Conservation (phyloP, 108 stramenopile species). For the Pseudonitzschia multiseries region DNA sequence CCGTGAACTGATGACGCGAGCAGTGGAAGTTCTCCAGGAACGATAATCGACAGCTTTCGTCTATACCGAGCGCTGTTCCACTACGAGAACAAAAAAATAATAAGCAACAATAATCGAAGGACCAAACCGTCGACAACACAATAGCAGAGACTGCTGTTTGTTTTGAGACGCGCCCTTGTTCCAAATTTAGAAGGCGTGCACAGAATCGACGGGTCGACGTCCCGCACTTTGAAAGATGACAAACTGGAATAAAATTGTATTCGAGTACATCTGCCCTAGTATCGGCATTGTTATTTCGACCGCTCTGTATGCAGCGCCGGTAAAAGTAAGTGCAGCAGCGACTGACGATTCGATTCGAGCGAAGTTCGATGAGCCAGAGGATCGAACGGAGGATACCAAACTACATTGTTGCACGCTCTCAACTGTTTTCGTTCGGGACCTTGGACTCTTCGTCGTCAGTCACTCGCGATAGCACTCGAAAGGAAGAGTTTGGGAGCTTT, state of each 20-base stretch:
- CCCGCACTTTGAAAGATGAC: background rate
- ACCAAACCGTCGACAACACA: too few relatives aligned
- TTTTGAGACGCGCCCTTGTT: too few relatives aligned
- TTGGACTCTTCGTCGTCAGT: background rate
- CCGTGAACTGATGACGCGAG: too few relatives aligned
- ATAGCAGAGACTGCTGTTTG: too few relatives aligned
- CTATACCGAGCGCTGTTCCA: too few relatives aligned
- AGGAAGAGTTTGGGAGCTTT: constrained; percentile 40
- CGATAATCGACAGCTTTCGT: too few relatives aligned
- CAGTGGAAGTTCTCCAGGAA: too few relatives aligned
- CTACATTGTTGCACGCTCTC: background rate
- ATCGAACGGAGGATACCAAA: background rate
- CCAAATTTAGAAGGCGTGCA: too few relatives aligned
- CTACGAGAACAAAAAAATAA: too few relatives aligned
- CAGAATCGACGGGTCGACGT: too few relatives aligned
- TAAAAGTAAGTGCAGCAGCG: background rate
- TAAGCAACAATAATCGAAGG: too few relatives aligned
- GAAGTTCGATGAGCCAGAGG: background rate
- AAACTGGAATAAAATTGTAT: constrained; percentile 31
- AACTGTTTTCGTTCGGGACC: background rate
- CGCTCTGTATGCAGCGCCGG: constrained; percentile 26
- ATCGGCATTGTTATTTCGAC: constrained; percentile 46
- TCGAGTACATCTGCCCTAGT: constrained; percentile 44
- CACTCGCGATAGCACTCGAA: constrained; percentile 45
- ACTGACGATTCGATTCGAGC: background rate